Base-by-base conservation (phyloP, 2,329 filamentous ascomycete genomes). In the Penicillium nordicum region DNA sequence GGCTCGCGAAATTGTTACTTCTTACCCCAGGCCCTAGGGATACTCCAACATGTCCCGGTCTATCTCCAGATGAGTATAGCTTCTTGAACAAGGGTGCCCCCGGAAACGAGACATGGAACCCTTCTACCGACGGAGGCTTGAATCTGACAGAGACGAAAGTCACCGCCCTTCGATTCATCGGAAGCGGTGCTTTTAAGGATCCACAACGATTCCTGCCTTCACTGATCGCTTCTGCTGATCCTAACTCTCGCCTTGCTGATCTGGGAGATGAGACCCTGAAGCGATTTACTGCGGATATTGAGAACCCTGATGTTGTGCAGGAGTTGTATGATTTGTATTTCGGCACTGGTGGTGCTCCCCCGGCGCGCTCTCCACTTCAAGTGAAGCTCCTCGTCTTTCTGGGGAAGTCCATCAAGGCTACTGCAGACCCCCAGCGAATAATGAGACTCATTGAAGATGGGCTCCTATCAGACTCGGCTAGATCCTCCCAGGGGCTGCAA, bases 241-340 rank as follows among this genome's bases (percentile, higher is more conserved):
- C 86, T 1, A 94, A 97, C 62, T 90, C 87, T 36, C 84, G 88
- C 9, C 86, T 97, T 37, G 86, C 89, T 11, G 85, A 88, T n/a
- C 78, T 90, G n/a, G 93, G 90, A 0, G 91, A 97, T 55, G 92
- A 96, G 65, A 84, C 95, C 47, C 75, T 97, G 62, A 99, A 97
- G 74, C 82, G 92, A 62, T 88, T 84, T 30, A 82, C 79, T 29
- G 78, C 84, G 10, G 78, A 84, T 1, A 77, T 97, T 27, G 93
- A 97, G 70, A 82, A 90, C 59, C 66, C 78, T 10, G 64, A 71
- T 1, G 73, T 92, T 2, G 80, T 96, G 3, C 76, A 82, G 54
- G 78, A 82, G 16, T 78, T 97, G 2, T 92, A 92, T 65, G 75
- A 81, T 4, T 81, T 92, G 1, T 95, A 96, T 69, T 85, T 87